Evolutionary conservation across 2,329 filamentous ascomycete species (phyloP).

Genomic region (Phoma sp.): DNA sequence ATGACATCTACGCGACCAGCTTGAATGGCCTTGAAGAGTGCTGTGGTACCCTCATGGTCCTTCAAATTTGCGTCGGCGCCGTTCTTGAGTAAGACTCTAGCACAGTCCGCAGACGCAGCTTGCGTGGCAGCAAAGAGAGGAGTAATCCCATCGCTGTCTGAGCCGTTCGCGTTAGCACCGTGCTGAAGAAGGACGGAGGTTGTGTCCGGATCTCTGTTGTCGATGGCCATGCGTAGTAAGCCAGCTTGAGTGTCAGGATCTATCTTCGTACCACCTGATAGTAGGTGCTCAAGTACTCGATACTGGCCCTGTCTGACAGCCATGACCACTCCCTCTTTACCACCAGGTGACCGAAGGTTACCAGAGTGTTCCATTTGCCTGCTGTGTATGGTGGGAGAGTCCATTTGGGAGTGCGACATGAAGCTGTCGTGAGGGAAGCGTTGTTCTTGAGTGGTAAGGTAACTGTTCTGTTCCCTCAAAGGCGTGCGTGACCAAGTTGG

Average conservation of each 20-base stretch:
- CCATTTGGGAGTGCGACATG: no score
- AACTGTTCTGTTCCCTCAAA: no score
- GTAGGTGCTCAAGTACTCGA: conserved; percentile 56
- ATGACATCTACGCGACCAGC: conserved; percentile 65
- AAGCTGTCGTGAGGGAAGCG: no score
- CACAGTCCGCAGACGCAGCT: conserved; percentile 57
- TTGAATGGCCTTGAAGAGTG: conserved; percentile 69
- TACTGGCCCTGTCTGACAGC: conserved; percentile 70
- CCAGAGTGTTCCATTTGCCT: no score
- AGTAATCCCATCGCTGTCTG: conserved; percentile 39
- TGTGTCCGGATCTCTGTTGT: conserved; percentile 43
- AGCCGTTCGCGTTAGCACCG: conserved; percentile 41
- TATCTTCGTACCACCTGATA: conserved; percentile 41
- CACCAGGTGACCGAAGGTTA: conserved; percentile 40
- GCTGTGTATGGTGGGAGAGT: conserved; percentile 28
- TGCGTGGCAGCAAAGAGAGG: conserved; percentile 41
- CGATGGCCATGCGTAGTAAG: conserved; percentile 40
- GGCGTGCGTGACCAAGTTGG: no score
- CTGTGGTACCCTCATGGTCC: conserved; percentile 67
- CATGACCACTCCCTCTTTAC: conserved; percentile 54
- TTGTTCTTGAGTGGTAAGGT: no score
- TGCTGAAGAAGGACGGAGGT: conserved; percentile 37
- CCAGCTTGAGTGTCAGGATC: conserved; percentile 39
- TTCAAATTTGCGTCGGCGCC: conserved; percentile 67
- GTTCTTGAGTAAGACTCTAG: conserved; percentile 67